Evolutionary conservation across 805 yeast species (phyloP), one percentile per base, ranked within the genome.

Genomic region (Ogataea siamensis): DNA sequence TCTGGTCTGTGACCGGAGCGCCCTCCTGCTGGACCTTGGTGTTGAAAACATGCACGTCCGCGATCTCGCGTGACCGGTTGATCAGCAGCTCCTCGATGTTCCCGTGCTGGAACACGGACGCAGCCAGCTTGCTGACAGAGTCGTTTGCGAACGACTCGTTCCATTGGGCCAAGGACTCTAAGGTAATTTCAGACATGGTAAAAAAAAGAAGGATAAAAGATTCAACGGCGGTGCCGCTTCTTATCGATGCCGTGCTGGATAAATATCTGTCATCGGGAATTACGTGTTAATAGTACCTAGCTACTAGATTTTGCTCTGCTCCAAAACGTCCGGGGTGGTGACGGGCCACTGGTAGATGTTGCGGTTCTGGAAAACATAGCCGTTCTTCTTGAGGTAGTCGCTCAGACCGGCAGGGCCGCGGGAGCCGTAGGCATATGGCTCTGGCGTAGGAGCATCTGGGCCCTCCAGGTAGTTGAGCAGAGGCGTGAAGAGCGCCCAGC

Each of bases 401-500:
- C 68, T 70, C 57, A 88, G 72, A 16, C 67, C 69, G 39, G 65
- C 64, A 34, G 99, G 98, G 29, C 96, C 96, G 62, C 95, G 83
- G 15, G 94, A 78, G 20, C 98, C 98, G 62, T 93, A 91, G 11
- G 91, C 75, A 60, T 91, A 91, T 31, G 70, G 58, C 45, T 67
- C 74, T 34, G 93, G 89, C 13, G 62, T 53, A 42, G 93, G 91
- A 35, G 78, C 83, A 37, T 78, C 65, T 33, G 76, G 71, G 32
- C 80, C 72, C 66, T 91, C 98, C 42, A 93, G 70, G 62, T 76
- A 72, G 45, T 93, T 70, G 58, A 93, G 74, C 50, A 93, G 70
- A 12, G 98, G 98, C 13, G 98, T 93, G 71, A 91, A 93, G 42
- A 93, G 69, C 51, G 73, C 74, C 99, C 99, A 93, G 44, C 94